Evolutionary conservation across 192 early-diverging fungal species (phyloP).

Genomic region (Linnemannia exigua): DNA sequence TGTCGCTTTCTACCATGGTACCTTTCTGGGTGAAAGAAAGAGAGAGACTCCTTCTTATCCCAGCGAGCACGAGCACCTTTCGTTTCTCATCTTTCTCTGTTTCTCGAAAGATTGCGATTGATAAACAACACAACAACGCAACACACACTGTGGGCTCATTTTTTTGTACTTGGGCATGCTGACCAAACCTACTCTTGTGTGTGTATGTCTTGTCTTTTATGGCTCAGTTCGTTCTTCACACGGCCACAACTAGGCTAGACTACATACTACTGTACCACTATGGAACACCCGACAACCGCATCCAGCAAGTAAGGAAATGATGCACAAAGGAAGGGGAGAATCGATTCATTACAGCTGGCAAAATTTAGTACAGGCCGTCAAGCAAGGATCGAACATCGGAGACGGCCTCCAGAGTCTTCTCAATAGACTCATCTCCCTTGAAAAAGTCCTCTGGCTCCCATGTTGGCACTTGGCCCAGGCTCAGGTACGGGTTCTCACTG

Average conservation of each 20-base stretch:
- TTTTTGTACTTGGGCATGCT: constrained; percentile 7
- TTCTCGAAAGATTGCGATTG: background rate
- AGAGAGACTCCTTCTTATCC: too few relatives aligned
- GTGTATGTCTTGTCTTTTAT: background rate
- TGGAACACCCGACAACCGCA: background rate
- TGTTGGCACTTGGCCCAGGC: constrained; percentile 24
- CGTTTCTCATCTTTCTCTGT: background rate
- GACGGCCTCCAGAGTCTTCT: constrained; percentile 26
- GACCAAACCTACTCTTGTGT: background rate
- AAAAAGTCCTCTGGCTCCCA: constrained; percentile 49
- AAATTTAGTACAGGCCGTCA: constrained; percentile 3
- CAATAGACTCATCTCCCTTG: constrained; percentile 21
- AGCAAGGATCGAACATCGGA: constrained; percentile 11
- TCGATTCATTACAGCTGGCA: background rate
- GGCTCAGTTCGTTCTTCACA: background rate
- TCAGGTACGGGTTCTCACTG: constrained; percentile 47
- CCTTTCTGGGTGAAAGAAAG: too few relatives aligned
- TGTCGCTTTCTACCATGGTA: too few relatives aligned
- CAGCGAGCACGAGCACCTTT: too few relatives aligned
- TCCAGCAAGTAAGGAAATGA: background rate
- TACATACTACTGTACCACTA: too few relatives aligned
- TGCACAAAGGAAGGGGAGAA: background rate
- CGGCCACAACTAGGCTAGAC: background rate
- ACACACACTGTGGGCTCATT: background rate
- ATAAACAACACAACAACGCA: background rate